Conservation (phyloP, 306 rosid species). For the Cicer chorassanicum region DNA sequence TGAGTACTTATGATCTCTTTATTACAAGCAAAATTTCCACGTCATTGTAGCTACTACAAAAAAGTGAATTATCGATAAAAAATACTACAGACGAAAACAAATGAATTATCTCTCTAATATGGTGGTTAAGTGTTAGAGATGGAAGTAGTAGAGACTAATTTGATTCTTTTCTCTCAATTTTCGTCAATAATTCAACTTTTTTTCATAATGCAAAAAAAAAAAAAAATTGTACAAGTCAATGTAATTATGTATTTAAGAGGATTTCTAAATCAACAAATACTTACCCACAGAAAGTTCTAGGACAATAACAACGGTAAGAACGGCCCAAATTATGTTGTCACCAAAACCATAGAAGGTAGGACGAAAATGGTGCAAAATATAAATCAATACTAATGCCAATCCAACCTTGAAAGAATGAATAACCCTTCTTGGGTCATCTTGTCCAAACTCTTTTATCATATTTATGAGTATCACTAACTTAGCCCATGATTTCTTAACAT, state of each 20-base stretch:
- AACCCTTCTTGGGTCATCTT: conserved; percentile 74
- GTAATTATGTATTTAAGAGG: background rate
- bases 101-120: background rate
- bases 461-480: conserved; percentile 41
- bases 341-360: conserved; percentile 70
- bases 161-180: background rate
- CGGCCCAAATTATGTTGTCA: conserved; percentile 70
- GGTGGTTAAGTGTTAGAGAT: background rate
- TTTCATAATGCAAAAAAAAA: too few relatives aligned
- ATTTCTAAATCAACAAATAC: background rate
- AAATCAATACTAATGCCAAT: conserved; percentile 59
- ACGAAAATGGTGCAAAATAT: conserved; percentile 58
- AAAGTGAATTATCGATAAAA: background rate
- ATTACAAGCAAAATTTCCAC: background rate
- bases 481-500: conserved; percentile 39
- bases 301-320: conserved; percentile 73
- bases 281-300: conserved; percentile 79
- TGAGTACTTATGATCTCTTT: background rate
- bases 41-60: background rate
- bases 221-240: background rate
- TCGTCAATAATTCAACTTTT: too few relatives aligned
- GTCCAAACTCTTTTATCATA: conserved; percentile 46
- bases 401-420: conserved; percentile 75
- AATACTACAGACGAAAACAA: background rate
- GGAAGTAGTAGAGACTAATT: background rate